These are phyloP conservation scores for Nitzschia sp. DNA, from an alignment of 108 stramenopile species.

Conservation along the genomic window DNA sequence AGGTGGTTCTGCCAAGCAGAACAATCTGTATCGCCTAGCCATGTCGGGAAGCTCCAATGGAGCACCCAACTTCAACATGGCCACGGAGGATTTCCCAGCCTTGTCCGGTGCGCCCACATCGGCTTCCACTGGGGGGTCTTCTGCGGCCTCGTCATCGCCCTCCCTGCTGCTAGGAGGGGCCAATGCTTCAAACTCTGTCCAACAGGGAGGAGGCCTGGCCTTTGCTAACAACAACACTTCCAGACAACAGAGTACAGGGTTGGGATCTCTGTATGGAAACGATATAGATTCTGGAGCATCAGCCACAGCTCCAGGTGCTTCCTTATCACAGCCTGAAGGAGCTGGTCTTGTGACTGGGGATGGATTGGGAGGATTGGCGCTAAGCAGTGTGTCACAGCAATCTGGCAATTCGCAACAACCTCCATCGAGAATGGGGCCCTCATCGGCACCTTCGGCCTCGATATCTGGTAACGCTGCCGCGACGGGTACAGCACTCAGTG, in stretches of 20 bases:
- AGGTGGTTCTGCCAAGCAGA: conserved; percentile 51
- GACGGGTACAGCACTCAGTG: conserved; percentile 71
- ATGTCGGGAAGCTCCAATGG: conserved; percentile 62
- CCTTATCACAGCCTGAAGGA: conserved; percentile 35
- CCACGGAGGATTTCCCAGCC: conserved; percentile 85
- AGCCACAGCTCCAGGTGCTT: conserved; percentile 1
- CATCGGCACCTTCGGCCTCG: conserved; percentile 25
- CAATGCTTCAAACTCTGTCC: conserved; percentile 14
- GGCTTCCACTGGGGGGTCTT: conserved; percentile 20
- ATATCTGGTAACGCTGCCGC: conserved; percentile 36
- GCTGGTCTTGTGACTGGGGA: conserved; percentile 35
- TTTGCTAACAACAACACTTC: conserved; percentile 22
- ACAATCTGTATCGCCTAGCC: conserved; percentile 74
- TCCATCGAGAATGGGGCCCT: conserved; percentile 10
- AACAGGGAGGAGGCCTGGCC: conserved; percentile 28
- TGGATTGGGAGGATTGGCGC: conserved; percentile 43
- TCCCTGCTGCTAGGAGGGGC: conserved; percentile 33
- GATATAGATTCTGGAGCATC: conserved; percentile 26
- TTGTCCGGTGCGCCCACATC: conserved; percentile 34
- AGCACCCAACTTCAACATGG: conserved; percentile 72
- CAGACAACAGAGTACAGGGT: conserved; percentile 13
- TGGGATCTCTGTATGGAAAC: conserved; percentile 28
- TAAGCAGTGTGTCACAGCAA: conserved; percentile 29
- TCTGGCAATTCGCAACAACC: conserved; percentile 15
- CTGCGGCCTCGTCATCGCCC: conserved; percentile 27